Percentiles rank a stretch among this genome's conserved stretches.
These are phyloP conservation scores for Puccinia hordei DNA, from an alignment of 1,284 basidiomycete genomes.

Conservation along the genomic window DNA sequence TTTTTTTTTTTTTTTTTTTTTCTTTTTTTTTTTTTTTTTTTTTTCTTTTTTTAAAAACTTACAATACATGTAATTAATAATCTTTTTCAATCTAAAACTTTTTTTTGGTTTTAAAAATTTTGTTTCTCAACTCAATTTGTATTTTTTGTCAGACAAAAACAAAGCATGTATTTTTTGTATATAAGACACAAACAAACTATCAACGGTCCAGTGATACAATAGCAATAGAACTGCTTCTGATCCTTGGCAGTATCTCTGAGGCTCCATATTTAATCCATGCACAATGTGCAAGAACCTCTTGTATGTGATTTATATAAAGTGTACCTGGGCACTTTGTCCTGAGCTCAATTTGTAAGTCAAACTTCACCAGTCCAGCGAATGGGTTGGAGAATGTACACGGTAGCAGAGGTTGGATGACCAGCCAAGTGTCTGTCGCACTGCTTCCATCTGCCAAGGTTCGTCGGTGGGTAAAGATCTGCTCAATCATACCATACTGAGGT, in stretches of 20 bases:
- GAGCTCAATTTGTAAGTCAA: constrained; percentile 12
- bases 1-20: too few species aligned
- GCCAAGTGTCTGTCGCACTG: constrained; percentile 7
- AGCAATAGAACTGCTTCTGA: constrained; percentile 1
- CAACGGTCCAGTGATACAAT: background rate
- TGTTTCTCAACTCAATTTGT: too few species aligned
- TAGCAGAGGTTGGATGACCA: constrained; percentile 11
- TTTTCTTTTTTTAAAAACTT: too few species aligned
- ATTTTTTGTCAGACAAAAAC: too few species aligned
- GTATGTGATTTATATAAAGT: background rate
- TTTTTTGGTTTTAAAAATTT: too few species aligned
- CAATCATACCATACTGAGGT: constrained; percentile 10
- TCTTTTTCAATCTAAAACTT: too few species aligned
- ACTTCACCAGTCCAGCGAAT: constrained; percentile 11
- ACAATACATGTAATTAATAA: too few species aligned
- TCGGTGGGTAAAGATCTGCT: constrained; percentile 6
- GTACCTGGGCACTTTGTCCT: background rate
- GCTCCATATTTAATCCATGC: constrained; percentile 39
- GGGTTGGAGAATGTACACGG: constrained; percentile 14
- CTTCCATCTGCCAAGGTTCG: background rate
- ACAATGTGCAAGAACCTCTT: constrained; percentile 33
- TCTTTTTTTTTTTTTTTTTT: too few species aligned
- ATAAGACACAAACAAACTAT: background rate
- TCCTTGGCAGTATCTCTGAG: background rate
- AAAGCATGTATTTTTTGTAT: too few species aligned